Percentiles rank a stretch among this genome's conserved stretches.
These are phyloP conservation scores for Syzygium aromaticum DNA, from an alignment of 345 rosid species.

Conservation along the genomic window DNA sequence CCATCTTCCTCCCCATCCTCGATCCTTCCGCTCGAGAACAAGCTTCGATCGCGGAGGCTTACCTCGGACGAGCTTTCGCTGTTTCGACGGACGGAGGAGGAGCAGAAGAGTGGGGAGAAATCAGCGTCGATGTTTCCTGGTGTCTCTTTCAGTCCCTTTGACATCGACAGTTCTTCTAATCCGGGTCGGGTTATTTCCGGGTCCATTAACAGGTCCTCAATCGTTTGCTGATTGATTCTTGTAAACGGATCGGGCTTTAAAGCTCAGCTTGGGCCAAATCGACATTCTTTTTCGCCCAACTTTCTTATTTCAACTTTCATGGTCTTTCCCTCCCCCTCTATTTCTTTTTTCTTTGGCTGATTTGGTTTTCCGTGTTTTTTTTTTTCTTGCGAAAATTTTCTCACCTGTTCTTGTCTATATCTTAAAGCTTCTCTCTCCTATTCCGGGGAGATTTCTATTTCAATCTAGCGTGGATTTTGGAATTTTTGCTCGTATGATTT, in stretches of 20 bases:
- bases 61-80: neutral
- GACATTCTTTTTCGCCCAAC: neutral
- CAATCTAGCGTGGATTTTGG: no score
- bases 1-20: constrained; percentile 18
- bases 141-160: neutral
- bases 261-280: neutral
- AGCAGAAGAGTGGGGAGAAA: neutral
- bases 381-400: no score
- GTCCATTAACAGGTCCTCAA: neutral
- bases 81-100: no score
- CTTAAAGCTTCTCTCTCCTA: no score
- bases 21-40: neutral
- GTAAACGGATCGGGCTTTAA: neutral
- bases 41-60: neutral
- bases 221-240: neutral
- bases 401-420: no score
- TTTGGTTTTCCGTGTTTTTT: no score
- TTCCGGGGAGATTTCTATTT: no score
- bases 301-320: no score
- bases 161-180: neutral
- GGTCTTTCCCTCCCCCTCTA: no score
- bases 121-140: neutral
- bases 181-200: neutral
- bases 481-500: no score
- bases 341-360: no score